These are phyloP conservation scores for Boletus bicolor DNA, from an alignment of 768 basidiomycete genomes.

Conservation along the genomic window DNA sequence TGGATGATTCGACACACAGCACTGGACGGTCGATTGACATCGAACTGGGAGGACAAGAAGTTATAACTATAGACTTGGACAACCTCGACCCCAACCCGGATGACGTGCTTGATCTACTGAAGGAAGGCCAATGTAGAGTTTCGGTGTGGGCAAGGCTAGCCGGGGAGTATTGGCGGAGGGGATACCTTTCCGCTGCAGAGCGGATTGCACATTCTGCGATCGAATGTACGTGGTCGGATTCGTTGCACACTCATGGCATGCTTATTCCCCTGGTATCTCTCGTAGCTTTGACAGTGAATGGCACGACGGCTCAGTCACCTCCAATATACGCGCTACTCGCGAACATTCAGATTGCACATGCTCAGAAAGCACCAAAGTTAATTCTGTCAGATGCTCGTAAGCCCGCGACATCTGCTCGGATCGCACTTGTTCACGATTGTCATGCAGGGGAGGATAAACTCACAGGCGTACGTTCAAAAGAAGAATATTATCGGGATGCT, in stretches of 20 bases:
- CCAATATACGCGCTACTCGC: conserved; percentile 82
- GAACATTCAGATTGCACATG: conserved; percentile 77
- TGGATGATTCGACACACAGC: conserved; percentile 17
- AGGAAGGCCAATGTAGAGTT: conserved; percentile 66
- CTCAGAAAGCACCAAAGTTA: conserved; percentile 80
- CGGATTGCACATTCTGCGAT: conserved; percentile 66
- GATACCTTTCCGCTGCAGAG: conserved; percentile 72
- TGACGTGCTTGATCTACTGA: conserved; percentile 69
- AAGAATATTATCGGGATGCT: conserved; percentile 67
- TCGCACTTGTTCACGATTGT: background rate
- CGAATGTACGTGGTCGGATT: conserved; percentile 48
- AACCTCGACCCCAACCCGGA: conserved; percentile 76
- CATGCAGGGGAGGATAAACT: conserved; percentile 62
- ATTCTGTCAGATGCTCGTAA: conserved; percentile 69
- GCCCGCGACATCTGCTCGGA: conserved; percentile 19
- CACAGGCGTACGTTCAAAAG: conserved; percentile 56
- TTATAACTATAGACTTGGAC: conserved; percentile 88
- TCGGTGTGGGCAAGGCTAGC: conserved; percentile 82
- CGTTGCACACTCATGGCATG: background rate
- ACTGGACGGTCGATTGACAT: conserved; percentile 56
- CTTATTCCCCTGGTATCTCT: background rate
- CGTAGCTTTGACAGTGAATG: conserved; percentile 52
- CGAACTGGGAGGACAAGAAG: conserved; percentile 78
- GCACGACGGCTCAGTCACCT: conserved; percentile 49
- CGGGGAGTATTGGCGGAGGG: conserved; percentile 84